A percentile compares a stretch with the other conserved stretches of the same genome.
phyloP scores from a whole-genome alignment of 1,284 basidiomycete genomes.

The Puccinia polysora region DNA sequence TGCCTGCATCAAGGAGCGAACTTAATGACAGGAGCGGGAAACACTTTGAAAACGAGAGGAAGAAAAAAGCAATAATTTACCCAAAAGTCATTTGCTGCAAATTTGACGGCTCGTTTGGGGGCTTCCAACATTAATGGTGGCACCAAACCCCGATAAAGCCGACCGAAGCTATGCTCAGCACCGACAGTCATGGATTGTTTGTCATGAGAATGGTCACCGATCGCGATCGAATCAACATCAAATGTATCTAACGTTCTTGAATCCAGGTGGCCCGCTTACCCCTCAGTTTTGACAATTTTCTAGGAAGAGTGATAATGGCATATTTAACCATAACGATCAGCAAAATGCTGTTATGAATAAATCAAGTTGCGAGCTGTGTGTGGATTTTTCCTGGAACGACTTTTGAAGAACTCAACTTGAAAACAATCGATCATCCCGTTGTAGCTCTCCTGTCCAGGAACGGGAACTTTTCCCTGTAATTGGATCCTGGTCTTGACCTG shows the following conservation, averaged over 20 bases:
- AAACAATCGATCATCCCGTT: conserved; percentile 74
- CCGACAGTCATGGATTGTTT: not conserved
- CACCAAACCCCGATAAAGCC: conserved; percentile 87
- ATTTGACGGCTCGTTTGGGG: conserved; percentile 97
- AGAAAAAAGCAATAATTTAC: conserved; percentile 51
- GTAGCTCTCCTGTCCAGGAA: conserved; percentile 56
- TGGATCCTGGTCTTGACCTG: conserved; percentile 95
- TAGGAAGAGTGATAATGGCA: not conserved
- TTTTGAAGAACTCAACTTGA: conserved; percentile 58
- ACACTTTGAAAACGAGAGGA: not conserved
- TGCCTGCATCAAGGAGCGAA: conserved; percentile 12
- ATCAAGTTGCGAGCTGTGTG: conserved; percentile 71
- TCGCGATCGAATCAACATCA: not conserved
- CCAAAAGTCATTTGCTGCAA: conserved; percentile 87
- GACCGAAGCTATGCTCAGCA: conserved; percentile 60
- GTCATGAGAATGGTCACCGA: not conserved
- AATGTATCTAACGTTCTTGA: not conserved
- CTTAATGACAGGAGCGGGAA: not conserved
- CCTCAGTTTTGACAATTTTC: conserved; percentile 40
- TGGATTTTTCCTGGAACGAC: conserved; percentile 56
- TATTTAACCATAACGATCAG: not conserved
- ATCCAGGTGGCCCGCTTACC: conserved; percentile 6
- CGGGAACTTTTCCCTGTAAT: conserved; percentile 70
- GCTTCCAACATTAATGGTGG: conserved; percentile 93
- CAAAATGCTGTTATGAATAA: conserved; percentile 43